A percentile compares a stretch with the other conserved stretches of the same genome.
These are phyloP conservation scores for Solioccasus polychromus DNA, from an alignment of 768 basidiomycete genomes.

Conservation along the genomic window DNA sequence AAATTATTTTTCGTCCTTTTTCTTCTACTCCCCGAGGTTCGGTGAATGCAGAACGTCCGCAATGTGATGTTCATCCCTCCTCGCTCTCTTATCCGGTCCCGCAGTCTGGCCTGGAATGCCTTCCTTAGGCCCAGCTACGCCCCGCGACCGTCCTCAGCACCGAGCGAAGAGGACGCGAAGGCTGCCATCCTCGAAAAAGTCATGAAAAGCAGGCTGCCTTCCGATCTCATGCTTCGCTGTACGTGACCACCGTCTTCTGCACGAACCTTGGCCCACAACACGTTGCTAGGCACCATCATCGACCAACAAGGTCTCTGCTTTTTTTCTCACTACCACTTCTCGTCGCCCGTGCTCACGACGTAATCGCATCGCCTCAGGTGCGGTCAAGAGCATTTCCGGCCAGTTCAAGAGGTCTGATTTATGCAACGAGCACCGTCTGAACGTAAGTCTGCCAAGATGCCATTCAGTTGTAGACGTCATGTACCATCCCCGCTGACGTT, in stretches of 20 bases:
- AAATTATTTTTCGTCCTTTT: conserved; percentile 27
- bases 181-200: conserved; percentile 78
- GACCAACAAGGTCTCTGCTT: conserved; percentile 71
- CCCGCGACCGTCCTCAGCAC: conserved; percentile 19
- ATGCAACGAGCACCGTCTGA: conserved; percentile 81
- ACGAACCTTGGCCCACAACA: conserved; percentile 15
- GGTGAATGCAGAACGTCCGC: conserved; percentile 35
- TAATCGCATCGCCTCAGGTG: conserved; percentile 48
- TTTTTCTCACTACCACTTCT: conserved; percentile 9
- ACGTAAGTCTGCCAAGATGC: conserved; percentile 55
- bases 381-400: conserved; percentile 83
- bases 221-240: conserved; percentile 92
- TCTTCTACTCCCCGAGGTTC: background rate
- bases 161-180: conserved; percentile 67
- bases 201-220: conserved; percentile 83
- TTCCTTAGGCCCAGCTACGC: conserved; percentile 10
- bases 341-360: conserved; percentile 17
- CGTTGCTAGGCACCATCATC: conserved; percentile 71
- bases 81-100: background rate
- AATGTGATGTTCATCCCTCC: conserved; percentile 36
- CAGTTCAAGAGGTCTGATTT: conserved; percentile 90
- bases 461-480: conserved; percentile 16
- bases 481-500: conserved; percentile 21
- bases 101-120: conserved; percentile 28
- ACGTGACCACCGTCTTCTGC: conserved; percentile 35